Base-by-base conservation (phyloP, 2,329 filamentous ascomycete genomes). In the Magnaporthiopsis rhizophila region DNA sequence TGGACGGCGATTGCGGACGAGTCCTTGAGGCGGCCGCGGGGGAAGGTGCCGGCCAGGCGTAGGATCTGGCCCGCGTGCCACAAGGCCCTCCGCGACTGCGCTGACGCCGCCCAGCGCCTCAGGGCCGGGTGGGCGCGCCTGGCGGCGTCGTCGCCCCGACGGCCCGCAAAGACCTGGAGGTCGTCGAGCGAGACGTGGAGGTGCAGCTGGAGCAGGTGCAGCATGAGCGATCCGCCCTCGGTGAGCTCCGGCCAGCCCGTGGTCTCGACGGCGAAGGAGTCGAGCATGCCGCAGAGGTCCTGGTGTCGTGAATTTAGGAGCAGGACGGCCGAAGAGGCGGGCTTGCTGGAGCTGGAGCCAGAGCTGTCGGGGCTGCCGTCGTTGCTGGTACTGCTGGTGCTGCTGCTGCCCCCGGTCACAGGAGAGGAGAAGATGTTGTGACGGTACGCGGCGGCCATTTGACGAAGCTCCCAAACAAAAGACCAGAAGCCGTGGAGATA, bases 1-100 rank as follows among this genome's bases (percentile, higher is more conserved):
- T 90, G 89, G 0, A 90, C 81, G 0, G 84, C 86, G 8, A 91
- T 83, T 0, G 88, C 87, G 66, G 86, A 84, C 71, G 91, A 90
- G 67, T 88, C 86, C 58, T 85, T 83, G 3, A 90, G 73, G 13
- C 82, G 78, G 0, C 81, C 79, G 1, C 76, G 72, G 0, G 84
- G 80, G 57, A 69, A 68, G 3, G 26, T 12, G 2, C 61, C 34
- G 4, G 68, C 68, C 0, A 65, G 62, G 1, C 65, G 63, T 13
- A 69, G 59, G 8, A 67, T 65, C 59, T 69, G 68, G 13, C 67
- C 67, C 3, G 68, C 67, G 58, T 69, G 67, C 64, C 66, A 69
- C 0, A 69, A 34, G 12, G 68, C 68, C n/a, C 24, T 34, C 1
- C 68, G 66, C 0, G 67, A 57, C 12, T 66, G 65, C 11, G 38